Conservation (phyloP, 2,329 filamentous ascomycete species). For the Taxawa tesnikishii region DNA sequence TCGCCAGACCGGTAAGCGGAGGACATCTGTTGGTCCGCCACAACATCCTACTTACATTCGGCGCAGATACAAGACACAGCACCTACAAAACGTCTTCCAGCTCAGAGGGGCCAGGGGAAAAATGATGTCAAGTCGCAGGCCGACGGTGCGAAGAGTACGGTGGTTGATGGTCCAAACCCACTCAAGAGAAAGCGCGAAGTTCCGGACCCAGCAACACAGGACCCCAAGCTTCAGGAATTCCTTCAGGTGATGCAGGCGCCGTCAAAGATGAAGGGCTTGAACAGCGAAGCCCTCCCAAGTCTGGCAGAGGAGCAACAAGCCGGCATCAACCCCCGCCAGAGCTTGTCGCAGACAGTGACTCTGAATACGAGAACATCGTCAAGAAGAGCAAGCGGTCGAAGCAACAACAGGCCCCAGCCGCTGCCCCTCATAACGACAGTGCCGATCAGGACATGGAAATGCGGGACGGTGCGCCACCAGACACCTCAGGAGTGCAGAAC, state of each 20-base stretch:
- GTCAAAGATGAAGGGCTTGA: slow-evolving; percentile 44
- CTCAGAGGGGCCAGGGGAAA: slow-evolving; percentile 5
- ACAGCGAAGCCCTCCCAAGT: neutral
- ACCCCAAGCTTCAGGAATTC: slow-evolving; percentile 78
- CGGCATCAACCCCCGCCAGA: too few relatives aligned
- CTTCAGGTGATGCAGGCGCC: slow-evolving; percentile 66
- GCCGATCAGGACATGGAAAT: slow-evolving; percentile 2
- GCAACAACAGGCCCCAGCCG: slow-evolving; percentile 1
- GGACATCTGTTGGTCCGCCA: neutral
- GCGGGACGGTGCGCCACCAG: too few relatives aligned
- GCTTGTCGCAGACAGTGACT: too few relatives aligned
- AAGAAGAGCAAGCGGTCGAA: slow-evolving; percentile 28
- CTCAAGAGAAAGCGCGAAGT: slow-evolving; percentile 60
- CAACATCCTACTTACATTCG: neutral
- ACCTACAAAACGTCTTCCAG: slow-evolving; percentile 1
- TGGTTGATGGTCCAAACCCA: too few relatives aligned
- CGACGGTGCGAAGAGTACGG: too few relatives aligned
- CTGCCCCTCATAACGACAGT: neutral
- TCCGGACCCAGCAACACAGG: slow-evolving; percentile 35
- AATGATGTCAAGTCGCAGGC: slow-evolving; percentile 14
- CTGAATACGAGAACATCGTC: slow-evolving; percentile 58
- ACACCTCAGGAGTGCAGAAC: neutral
- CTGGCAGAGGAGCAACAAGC: slow-evolving; percentile 13
- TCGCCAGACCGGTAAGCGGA: slow-evolving; percentile 69
- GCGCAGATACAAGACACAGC: neutral